Percentiles rank a stretch among this genome's conserved stretches.
Evolutionary conservation across 108 stramenopile genomes (phyloP).

Genomic region (Pseudonitzschia pungens): DNA sequence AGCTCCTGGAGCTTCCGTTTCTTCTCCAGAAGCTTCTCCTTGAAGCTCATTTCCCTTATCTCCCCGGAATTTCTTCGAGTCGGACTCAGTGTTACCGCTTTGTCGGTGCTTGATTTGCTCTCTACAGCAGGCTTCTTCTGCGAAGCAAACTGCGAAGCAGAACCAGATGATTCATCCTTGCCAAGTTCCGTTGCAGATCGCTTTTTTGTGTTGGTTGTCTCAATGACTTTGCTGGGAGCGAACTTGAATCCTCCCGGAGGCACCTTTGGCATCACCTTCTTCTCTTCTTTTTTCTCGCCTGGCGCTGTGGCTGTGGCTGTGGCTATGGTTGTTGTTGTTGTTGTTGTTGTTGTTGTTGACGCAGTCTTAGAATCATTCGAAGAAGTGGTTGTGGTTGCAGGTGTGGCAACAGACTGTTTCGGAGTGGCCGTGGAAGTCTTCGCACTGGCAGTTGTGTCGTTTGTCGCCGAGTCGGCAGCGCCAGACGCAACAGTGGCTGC

Average conservation of each 20-base stretch:
- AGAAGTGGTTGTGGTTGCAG: conserved; percentile 10
- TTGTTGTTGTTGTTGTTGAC: no score
- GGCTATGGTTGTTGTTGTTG: no score
- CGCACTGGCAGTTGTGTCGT: neutral
- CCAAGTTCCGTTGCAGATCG: neutral
- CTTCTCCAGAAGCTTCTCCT: conserved; percentile 54
- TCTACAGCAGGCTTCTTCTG: conserved; percentile 12
- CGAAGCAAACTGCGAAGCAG: no score
- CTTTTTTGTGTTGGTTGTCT: neutral
- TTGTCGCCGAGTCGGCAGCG: neutral
- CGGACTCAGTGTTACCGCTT: neutral
- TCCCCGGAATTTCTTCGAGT: conserved; percentile 31
- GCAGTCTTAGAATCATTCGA: conserved; percentile 1
- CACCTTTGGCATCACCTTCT: conserved; percentile 33
- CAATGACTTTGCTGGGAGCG: conserved; percentile 39
- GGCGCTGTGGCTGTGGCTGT: no score
- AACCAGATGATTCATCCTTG: neutral
- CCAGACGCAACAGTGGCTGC: neutral
- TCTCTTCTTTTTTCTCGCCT: conserved; percentile 10
- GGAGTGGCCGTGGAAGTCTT: neutral
- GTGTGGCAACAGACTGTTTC: conserved; percentile 12
- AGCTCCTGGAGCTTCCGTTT: conserved; percentile 42
- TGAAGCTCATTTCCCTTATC: conserved; percentile 42
- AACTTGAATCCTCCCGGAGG: conserved; percentile 63
- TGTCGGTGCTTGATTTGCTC: neutral